phyloP scores from a whole-genome alignment of 2,329 filamentous ascomycete genomes.

The Clonostachys chloroleuca region DNA sequence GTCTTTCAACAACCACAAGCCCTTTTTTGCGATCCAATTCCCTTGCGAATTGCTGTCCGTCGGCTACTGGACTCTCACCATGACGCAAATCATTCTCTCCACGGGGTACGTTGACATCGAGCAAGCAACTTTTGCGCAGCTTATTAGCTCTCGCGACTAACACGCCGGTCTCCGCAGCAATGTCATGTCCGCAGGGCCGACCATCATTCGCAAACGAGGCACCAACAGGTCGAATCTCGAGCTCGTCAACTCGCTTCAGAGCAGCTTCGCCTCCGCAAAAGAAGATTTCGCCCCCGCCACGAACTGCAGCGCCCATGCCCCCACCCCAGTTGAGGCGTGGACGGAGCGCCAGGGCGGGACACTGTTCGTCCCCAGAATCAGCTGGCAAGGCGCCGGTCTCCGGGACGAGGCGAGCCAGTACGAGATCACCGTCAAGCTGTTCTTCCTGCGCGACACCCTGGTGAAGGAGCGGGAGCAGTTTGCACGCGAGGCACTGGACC shows the following conservation, averaged over 20 bases:
- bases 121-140: neutral
- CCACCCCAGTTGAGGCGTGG: slow-evolving; percentile 51
- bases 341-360: slow-evolving; percentile 57
- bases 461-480: slow-evolving; percentile 62
- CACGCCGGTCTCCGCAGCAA: slow-evolving; percentile 44
- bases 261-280: slow-evolving; percentile 75
- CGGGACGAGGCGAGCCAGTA: slow-evolving; percentile 81
- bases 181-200: slow-evolving; percentile 79
- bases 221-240: slow-evolving; percentile 88
- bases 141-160: slow-evolving; percentile 1
- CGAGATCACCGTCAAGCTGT: slow-evolving; percentile 93
- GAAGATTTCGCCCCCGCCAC: slow-evolving; percentile 44
- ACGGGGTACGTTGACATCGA: slow-evolving; percentile 62
- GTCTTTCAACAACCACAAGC: too few species aligned
- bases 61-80: slow-evolving; percentile 19
- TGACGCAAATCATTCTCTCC: slow-evolving; percentile 79
- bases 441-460: slow-evolving; percentile 75
- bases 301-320: slow-evolving; percentile 11
- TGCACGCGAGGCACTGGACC: slow-evolving; percentile 70
- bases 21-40: too few species aligned
- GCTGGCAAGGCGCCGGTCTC: slow-evolving; percentile 67
- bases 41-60: neutral
- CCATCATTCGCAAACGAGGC: slow-evolving; percentile 75
- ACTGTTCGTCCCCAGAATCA: slow-evolving; percentile 74
- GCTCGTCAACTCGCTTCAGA: slow-evolving; percentile 80